These are phyloP conservation scores for Metschnikowia baotianmanensis DNA, from an alignment of 805 yeast species.

Conservation along the genomic window DNA sequence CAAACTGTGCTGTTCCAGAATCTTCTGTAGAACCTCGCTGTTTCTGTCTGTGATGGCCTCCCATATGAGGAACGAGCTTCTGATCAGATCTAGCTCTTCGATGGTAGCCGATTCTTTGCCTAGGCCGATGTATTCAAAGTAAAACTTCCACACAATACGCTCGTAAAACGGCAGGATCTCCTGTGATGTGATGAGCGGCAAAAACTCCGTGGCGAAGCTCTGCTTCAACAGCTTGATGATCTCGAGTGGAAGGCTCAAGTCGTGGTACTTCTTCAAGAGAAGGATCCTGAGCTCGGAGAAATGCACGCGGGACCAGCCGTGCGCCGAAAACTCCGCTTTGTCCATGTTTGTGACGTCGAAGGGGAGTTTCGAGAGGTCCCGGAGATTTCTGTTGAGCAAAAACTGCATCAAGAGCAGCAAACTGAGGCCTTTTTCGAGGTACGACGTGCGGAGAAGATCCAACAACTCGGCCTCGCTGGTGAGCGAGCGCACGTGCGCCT, in stretches of 20 bases:
- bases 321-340: slow-evolving; percentile 19
- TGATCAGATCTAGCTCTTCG: slow-evolving; percentile 19
- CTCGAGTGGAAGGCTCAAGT: slow-evolving; percentile 30
- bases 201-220: slow-evolving; percentile 25
- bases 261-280: slow-evolving; percentile 36
- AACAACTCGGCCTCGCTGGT: slow-evolving; percentile 21
- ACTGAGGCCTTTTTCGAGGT: slow-evolving; percentile 26
- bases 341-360: slow-evolving; percentile 22
- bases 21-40: slow-evolving; percentile 15
- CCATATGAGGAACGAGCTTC: slow-evolving; percentile 37
- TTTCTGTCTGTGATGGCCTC: slow-evolving; percentile 28
- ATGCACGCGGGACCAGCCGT: slow-evolving; percentile 23
- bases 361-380: slow-evolving; percentile 16
- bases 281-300: slow-evolving; percentile 30
- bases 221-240: slow-evolving; percentile 30
- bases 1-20: slow-evolving; percentile 18
- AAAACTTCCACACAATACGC: slow-evolving; percentile 41
- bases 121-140: slow-evolving; percentile 31
- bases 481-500: slow-evolving; percentile 20
- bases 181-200: slow-evolving; percentile 23
- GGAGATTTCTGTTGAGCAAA: slow-evolving; percentile 25
- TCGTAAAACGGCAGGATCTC: slow-evolving; percentile 37
- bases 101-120: slow-evolving; percentile 26
- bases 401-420: slow-evolving; percentile 27
- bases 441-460: slow-evolving; percentile 24